Evolutionary conservation across 805 yeast species (phyloP).

Genomic region (Huiozyma sinensis): DNA sequence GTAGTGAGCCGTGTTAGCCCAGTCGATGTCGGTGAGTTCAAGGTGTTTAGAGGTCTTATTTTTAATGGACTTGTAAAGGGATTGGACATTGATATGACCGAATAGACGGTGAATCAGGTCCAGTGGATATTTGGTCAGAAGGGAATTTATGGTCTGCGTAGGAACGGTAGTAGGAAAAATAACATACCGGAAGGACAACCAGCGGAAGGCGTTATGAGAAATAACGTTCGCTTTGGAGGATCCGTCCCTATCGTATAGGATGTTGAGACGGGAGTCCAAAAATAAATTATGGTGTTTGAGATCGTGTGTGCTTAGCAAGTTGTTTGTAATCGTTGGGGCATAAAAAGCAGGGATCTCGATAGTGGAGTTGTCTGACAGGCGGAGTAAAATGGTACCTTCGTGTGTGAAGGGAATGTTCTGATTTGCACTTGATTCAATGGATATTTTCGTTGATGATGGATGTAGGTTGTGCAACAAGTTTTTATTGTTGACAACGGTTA

Average conservation of each 20-base stretch:
- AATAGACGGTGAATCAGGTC: neutral
- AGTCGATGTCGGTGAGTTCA: neutral
- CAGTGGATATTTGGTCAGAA: neutral
- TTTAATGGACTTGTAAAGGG: neutral
- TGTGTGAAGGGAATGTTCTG: too few relatives aligned
- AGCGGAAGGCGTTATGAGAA: neutral
- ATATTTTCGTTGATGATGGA: neutral
- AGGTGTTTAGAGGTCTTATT: too few relatives aligned
- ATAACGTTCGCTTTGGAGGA: neutral
- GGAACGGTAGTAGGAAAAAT: too few relatives aligned
- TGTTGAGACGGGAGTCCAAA: neutral
- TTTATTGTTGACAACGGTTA: neutral
- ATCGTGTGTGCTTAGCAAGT: neutral
- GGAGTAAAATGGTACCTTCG: neutral
- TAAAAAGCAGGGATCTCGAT: neutral
- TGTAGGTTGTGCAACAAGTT: neutral
- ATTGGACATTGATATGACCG: neutral
- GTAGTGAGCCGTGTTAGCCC: neutral
- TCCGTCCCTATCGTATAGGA: neutral
- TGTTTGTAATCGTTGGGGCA: neutral
- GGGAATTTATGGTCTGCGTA: too few relatives aligned
- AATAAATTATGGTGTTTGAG: neutral
- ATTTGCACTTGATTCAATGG: too few relatives aligned
- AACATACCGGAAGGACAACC: too few relatives aligned
- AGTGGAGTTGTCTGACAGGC: neutral